Conservation (phyloP, 2,329 filamentous ascomycete genomes). For the Sporothrix brasiliensis region DNA sequence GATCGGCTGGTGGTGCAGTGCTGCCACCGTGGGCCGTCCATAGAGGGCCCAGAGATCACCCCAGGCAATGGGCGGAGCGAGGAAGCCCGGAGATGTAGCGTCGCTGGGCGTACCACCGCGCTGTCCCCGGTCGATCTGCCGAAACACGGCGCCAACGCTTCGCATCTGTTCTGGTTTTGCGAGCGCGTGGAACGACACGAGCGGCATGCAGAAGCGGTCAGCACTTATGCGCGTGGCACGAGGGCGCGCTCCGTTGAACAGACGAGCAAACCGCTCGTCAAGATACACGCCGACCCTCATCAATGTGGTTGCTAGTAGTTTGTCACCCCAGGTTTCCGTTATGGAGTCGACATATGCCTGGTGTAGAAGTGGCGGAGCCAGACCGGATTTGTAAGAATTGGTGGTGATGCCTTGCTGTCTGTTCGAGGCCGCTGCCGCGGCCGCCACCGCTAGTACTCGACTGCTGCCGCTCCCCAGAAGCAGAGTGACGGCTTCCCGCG, state of each 20-base stretch:
- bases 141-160: slow-evolving; percentile 49
- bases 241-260: slow-evolving; percentile 61
- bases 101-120: slow-evolving; percentile 36
- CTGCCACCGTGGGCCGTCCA: slow-evolving; percentile 46
- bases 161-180: slow-evolving; percentile 52
- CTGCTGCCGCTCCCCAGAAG: slow-evolving; percentile 44
- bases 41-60: slow-evolving; percentile 56
- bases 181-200: slow-evolving; percentile 58
- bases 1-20: slow-evolving; percentile 45
- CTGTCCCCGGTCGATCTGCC: slow-evolving; percentile 39
- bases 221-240: slow-evolving; percentile 52
- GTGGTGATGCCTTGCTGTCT: neutral
- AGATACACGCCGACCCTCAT: slow-evolving; percentile 59
- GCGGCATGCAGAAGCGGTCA: slow-evolving; percentile 58
- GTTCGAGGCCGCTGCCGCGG: slow-evolving; percentile 4
- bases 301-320: slow-evolving; percentile 56
- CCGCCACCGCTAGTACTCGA: slow-evolving; percentile 13
- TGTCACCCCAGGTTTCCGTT: slow-evolving; percentile 58
- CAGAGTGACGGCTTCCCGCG: slow-evolving; percentile 52
- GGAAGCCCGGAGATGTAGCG: neutral
- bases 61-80: slow-evolving; percentile 49
- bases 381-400: slow-evolving; percentile 44
- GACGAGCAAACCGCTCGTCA: slow-evolving; percentile 56
- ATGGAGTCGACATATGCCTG: slow-evolving; percentile 53
- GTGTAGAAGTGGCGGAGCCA: slow-evolving; percentile 38